Base-by-base conservation (phyloP, 345 rosid species). In the Conringia planisiliqua region DNA sequence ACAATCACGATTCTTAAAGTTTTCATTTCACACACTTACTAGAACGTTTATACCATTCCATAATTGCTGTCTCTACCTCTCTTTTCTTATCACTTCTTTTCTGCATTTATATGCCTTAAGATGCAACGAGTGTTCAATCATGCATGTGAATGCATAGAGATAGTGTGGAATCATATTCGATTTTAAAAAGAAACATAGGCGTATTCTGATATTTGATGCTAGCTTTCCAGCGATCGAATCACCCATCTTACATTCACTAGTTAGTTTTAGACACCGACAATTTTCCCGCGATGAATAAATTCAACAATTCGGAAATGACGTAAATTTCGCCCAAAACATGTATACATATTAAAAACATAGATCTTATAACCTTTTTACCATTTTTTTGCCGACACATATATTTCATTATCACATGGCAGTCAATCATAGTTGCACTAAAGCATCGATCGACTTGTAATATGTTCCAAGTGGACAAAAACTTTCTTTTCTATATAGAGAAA, bases 81-180 rank as follows among this genome's bases (percentile, higher is more conserved):
- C 27, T 32, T 3, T 57, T 14, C 22, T 7, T 29, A 69, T 70
- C 20, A 68, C 42, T 70, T 27, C 0, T 43, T 9, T 43, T 56
- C 18, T 22, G 24, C 22, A 22, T 30, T 38, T 24, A 32, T 14
- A 36, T 35, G 22, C 47, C 22, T 67, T 33, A 12, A 48, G 46
- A 67, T 67, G 71, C 26, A 35, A 36, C 38, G 24, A 52, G 47
- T 47, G 75, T 60, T 33, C 36, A 57, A 7, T 14, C 36, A 33
- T 52, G 71, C 64, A 64, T 63, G 14, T 64, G 57, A 40, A 5
- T 20, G n/a, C 46, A 52, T 18, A 27, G 22, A 10, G 70, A 52
- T 30, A 30, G 10, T 46, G 47, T 54, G 14, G 70, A 72, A 72
- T 54, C 63, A 72, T 39, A 63, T 72, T 40, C 62, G 40, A 57